Evolutionary conservation across 768 basidiomycete species (phyloP), one percentile per base, ranked within the genome.

Genomic region (Sistotremastrum niveocremeum): DNA sequence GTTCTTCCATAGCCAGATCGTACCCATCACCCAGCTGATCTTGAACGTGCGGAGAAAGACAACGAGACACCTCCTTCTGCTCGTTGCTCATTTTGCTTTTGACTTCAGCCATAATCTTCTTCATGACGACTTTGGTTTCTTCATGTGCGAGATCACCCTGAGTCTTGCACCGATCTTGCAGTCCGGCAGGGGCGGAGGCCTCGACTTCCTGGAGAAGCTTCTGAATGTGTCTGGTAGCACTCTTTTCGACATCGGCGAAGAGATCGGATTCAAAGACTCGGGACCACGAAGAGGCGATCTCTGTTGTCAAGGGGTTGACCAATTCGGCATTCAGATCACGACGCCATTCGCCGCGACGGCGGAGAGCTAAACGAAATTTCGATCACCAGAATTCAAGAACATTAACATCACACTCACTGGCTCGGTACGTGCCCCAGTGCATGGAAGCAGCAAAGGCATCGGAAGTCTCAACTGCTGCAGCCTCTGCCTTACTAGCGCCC

Each of bases 311-410:
- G 2, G 77, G 77, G 12, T 65, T 66, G 34, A 73, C 61, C 1
- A 81, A 58, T 49, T 79, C 76, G 3, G 71, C 66, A 50, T 79
- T 81, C n/a, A 79, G 62, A 52, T 78, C 73, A n/a, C 67, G 65
- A 35, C 73, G 68, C 62, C 66, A 80, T 5, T 66, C 57, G 4
- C 77, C 76, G 50, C 76, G 69, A 34, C 74, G 73, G 39, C 73
- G 68, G 37, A 78, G 64, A 4, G 75, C 64, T 58, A 53, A 37
- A 37, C 8, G 4, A n/a, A 41, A 30, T 12, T 9, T 7, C 46
- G 44, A 37, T 49, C 45, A 11, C 64, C 66, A 42, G 8, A 33
- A 7, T 34, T 9, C 28, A 20, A 10, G 4, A 37, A 31, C 11
- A 41, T 12, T 33, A 31, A 32, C 28, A n/a, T 34, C 7, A 28